Conservation (phyloP, 805 yeast genomes). For the Lipomyces starkeyi region DNA sequence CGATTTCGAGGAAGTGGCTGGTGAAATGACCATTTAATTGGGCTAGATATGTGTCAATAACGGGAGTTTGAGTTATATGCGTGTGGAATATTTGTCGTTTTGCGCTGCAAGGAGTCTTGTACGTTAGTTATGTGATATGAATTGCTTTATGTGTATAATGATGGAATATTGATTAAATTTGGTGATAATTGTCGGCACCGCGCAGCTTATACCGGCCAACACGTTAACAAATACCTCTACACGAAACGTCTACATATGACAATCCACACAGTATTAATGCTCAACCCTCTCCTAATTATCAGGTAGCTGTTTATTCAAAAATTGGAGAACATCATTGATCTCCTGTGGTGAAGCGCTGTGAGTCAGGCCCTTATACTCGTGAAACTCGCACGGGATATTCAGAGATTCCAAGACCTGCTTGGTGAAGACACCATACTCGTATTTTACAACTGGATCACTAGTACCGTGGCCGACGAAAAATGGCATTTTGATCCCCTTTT, state of each 20-base stretch:
- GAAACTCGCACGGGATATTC: slow-evolving; percentile 57
- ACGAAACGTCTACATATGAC: not conserved
- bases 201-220: not conserved
- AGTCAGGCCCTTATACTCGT: slow-evolving; percentile 64
- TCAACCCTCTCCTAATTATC: not conserved
- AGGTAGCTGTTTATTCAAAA: slow-evolving; percentile 50
- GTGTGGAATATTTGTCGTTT: not conserved
- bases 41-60: not conserved
- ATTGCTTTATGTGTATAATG: not conserved
- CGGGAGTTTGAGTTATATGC: not conserved
- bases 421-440: slow-evolving; percentile 51
- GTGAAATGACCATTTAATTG: slow-evolving; percentile 35
- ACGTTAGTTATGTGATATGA: not conserved
- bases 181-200: not conserved
- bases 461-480: slow-evolving; percentile 90
- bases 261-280: not conserved
- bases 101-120: slow-evolving; percentile 4
- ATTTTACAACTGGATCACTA: slow-evolving; percentile 67
- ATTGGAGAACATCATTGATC: slow-evolving; percentile 57
- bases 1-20: slow-evolving; percentile 35
- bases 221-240: slow-evolving; percentile 29
- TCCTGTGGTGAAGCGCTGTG: slow-evolving; percentile 77
- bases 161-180: not conserved
- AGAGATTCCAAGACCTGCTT: slow-evolving; percentile 55
- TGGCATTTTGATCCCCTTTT: slow-evolving; percentile 68